Evolutionary conservation across 2,329 filamentous ascomycete species (phyloP).

Genomic region (Colletotrichum spinosum): DNA sequence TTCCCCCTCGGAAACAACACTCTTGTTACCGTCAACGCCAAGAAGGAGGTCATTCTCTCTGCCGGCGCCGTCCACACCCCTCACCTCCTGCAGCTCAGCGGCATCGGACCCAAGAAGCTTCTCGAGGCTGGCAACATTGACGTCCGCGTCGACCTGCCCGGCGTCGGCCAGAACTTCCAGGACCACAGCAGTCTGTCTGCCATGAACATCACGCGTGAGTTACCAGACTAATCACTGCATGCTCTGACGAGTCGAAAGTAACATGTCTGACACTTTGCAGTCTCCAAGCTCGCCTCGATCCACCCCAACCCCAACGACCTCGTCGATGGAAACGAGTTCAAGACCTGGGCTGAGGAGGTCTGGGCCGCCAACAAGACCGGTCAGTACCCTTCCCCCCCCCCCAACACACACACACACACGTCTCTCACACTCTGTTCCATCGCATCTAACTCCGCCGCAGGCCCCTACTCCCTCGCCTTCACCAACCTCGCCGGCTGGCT

Average conservation of each 20-base stretch:
- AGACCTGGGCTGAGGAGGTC: slow-evolving; percentile 35
- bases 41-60: slow-evolving; percentile 50
- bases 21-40: slow-evolving; percentile 40
- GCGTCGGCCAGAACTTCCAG: slow-evolving; percentile 57
- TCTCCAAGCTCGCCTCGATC: slow-evolving; percentile 33
- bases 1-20: slow-evolving; percentile 38
- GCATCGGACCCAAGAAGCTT: slow-evolving; percentile 52
- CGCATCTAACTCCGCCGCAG: neutral
- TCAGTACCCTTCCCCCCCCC: too few relatives aligned
- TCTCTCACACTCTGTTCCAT: neutral
- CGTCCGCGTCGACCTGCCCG: slow-evolving; percentile 53
- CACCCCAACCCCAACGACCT: slow-evolving; percentile 34
- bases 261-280: neutral
- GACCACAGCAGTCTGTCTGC: slow-evolving; percentile 48
- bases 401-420: too few relatives aligned
- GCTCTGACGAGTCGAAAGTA: neutral
- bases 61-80: slow-evolving; percentile 52
- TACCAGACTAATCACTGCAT: neutral
- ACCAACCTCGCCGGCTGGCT: slow-evolving; percentile 51
- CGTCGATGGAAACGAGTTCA: slow-evolving; percentile 31
- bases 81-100: slow-evolving; percentile 57
- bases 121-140: slow-evolving; percentile 50
- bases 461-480: slow-evolving; percentile 47
- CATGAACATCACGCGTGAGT: slow-evolving; percentile 36
- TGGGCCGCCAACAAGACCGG: slow-evolving; percentile 37